Percentiles rank a stretch among this genome's conserved stretches.
These are phyloP conservation scores for Diplotaxis tenuifolia DNA, from an alignment of 345 rosid genomes.

Conservation along the genomic window DNA sequence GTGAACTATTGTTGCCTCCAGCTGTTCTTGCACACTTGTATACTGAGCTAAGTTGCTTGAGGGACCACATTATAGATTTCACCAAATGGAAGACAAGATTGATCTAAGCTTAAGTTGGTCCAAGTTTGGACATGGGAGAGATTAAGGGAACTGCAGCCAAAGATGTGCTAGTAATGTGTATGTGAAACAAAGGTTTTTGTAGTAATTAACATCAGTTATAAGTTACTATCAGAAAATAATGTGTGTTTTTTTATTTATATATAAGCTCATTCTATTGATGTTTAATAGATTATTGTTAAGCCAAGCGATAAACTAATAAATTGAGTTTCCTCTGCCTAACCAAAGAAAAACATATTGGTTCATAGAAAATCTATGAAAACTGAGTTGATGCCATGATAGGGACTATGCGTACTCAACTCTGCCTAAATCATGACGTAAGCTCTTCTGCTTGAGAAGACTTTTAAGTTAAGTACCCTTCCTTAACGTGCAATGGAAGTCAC, in stretches of 20 bases:
- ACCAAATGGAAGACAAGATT: background rate
- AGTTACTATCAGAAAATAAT: too few species aligned
- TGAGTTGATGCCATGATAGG: background rate
- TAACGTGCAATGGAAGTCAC: too few species aligned
- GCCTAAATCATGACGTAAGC: background rate
- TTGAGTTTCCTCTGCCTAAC: background rate
- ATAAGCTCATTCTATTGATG: too few species aligned
- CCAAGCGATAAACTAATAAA: background rate
- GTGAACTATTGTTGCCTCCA: constrained; percentile 50
- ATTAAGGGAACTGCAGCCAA: constrained; percentile 31
- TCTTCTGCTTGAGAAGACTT: background rate
- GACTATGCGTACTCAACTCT: too few species aligned
- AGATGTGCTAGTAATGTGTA: background rate
- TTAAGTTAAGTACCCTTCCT: background rate
- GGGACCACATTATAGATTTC: background rate
- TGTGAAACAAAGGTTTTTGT: background rate
- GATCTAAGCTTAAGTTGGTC: constrained; percentile 36
- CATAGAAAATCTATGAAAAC: background rate
- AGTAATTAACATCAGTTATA: too few species aligned
- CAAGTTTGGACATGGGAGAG: constrained; percentile 54
- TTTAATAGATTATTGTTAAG: background rate
- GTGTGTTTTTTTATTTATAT: too few species aligned
- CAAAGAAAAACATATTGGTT: background rate
- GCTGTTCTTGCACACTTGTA: constrained; percentile 45
- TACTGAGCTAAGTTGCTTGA: constrained; percentile 38